phyloP scores from a whole-genome alignment of 1,139 yeast species.

The Citeromyces siamensis region DNA sequence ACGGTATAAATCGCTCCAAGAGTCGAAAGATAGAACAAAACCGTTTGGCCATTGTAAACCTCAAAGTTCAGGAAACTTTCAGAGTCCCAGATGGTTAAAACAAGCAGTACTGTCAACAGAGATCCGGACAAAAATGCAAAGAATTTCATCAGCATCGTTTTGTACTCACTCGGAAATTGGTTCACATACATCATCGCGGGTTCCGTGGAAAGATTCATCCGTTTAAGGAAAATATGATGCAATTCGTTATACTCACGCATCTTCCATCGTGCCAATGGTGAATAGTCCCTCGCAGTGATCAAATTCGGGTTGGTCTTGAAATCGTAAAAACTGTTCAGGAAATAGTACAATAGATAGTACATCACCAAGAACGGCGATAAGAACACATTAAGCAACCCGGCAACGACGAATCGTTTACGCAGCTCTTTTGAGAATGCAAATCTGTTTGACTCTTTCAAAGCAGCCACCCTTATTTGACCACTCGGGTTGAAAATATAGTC shows the following conservation, averaged over 20 bases:
- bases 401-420: conserved; percentile 68
- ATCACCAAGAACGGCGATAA: conserved; percentile 79
- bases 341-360: conserved; percentile 72
- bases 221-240: conserved; percentile 71
- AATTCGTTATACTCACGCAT: conserved; percentile 88
- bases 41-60: conserved; percentile 68
- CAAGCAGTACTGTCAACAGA: conserved; percentile 75
- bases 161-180: conserved; percentile 84
- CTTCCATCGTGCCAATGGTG: conserved; percentile 94
- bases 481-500: conserved; percentile 70
- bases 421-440: conserved; percentile 58
- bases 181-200: conserved; percentile 77
- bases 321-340: conserved; percentile 87
- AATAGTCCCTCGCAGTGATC: conserved; percentile 76
- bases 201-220: conserved; percentile 65
- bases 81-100: conserved; percentile 80
- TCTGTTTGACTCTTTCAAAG: conserved; percentile 64
- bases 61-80: conserved; percentile 88
- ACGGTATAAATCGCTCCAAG: conserved; percentile 51
- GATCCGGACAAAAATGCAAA: conserved; percentile 80
- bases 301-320: conserved; percentile 82
- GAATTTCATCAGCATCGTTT: conserved; percentile 48
- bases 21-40: conserved; percentile 75
- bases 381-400: conserved; percentile 73
- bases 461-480: conserved; percentile 71